phyloP scores from a whole-genome alignment of 805 yeast genomes.

The Wickerhamomyces mucosus region DNA sequence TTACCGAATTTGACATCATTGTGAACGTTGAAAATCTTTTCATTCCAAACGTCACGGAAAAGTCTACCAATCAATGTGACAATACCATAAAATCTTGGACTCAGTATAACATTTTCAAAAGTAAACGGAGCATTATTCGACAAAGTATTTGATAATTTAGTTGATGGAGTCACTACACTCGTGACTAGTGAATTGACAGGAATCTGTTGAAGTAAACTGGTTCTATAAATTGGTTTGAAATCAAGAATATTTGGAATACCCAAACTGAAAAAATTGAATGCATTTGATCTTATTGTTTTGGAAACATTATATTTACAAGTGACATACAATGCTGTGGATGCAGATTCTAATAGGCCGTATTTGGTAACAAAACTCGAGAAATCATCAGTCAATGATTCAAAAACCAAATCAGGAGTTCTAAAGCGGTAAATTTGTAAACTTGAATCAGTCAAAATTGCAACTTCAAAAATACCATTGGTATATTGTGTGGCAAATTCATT shows the following conservation, averaged over 20 bases:
- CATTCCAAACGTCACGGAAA: slow-evolving; percentile 72
- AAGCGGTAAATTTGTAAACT: slow-evolving; percentile 72
- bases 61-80: slow-evolving; percentile 71
- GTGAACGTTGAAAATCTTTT: slow-evolving; percentile 45
- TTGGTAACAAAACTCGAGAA: slow-evolving; percentile 62
- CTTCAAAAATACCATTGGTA: slow-evolving; percentile 49
- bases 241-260: slow-evolving; percentile 34
- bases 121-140: slow-evolving; percentile 22
- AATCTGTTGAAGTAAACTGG: slow-evolving; percentile 2
- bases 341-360: slow-evolving; percentile 84
- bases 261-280: slow-evolving; percentile 32
- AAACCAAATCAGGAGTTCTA: slow-evolving; percentile 70
- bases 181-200: slow-evolving; percentile 9
- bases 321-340: slow-evolving; percentile 77
- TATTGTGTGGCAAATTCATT: slow-evolving; percentile 86
- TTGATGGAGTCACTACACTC: too few relatives aligned
- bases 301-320: slow-evolving; percentile 68
- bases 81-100: slow-evolving; percentile 87
- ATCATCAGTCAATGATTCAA: slow-evolving; percentile 62
- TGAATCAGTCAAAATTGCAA: slow-evolving; percentile 75
- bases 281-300: slow-evolving; percentile 33
- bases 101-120: slow-evolving; percentile 71
- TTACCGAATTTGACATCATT: slow-evolving; percentile 24
- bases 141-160: slow-evolving; percentile 5
- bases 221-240: slow-evolving; percentile 30